phyloP scores from a whole-genome alignment of 2,329 filamentous ascomycete species.

The Cryoendolithus antarcticus region DNA sequence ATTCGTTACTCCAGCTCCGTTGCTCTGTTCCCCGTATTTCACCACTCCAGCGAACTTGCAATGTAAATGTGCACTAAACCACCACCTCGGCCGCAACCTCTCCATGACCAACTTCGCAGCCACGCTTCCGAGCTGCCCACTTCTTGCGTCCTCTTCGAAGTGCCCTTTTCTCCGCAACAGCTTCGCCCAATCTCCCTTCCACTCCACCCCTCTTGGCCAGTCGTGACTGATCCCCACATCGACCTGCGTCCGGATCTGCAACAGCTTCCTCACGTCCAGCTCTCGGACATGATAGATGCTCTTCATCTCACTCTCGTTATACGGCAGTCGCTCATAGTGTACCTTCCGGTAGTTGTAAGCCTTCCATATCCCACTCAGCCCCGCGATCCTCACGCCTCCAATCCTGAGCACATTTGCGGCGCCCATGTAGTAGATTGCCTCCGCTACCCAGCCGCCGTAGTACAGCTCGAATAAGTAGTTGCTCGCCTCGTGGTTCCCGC shows the following conservation, averaged over 20 bases:
- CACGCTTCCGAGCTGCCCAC: slow-evolving; percentile 63
- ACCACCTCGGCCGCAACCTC: slow-evolving; percentile 66
- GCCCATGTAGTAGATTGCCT: slow-evolving; percentile 94
- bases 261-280: slow-evolving; percentile 77
- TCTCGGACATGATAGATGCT: slow-evolving; percentile 85
- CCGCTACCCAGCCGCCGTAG: slow-evolving; percentile 93
- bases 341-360: slow-evolving; percentile 72
- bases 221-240: slow-evolving; percentile 91
- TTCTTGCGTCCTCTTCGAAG: slow-evolving; percentile 63
- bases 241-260: slow-evolving; percentile 74
- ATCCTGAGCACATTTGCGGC: slow-evolving; percentile 79
- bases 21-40: slow-evolving; percentile 26
- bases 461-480: slow-evolving; percentile 85
- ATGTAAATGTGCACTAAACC: slow-evolving; percentile 87
- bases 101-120: slow-evolving; percentile 74
- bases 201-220: slow-evolving; percentile 80
- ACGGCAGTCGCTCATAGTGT: slow-evolving; percentile 78
- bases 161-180: slow-evolving; percentile 63
- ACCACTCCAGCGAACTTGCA: slow-evolving; percentile 65
- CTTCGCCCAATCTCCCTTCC: slow-evolving; percentile 54
- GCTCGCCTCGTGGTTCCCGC: slow-evolving; percentile 89
- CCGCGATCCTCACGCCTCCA: slow-evolving; percentile 76
- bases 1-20: neutral
- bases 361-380: slow-evolving; percentile 91
- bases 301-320: slow-evolving; percentile 61